These are phyloP conservation scores for Recurvomyces mirabilis DNA, from an alignment of 495 filamentous ascomycete genomes.

Conservation along the genomic window DNA sequence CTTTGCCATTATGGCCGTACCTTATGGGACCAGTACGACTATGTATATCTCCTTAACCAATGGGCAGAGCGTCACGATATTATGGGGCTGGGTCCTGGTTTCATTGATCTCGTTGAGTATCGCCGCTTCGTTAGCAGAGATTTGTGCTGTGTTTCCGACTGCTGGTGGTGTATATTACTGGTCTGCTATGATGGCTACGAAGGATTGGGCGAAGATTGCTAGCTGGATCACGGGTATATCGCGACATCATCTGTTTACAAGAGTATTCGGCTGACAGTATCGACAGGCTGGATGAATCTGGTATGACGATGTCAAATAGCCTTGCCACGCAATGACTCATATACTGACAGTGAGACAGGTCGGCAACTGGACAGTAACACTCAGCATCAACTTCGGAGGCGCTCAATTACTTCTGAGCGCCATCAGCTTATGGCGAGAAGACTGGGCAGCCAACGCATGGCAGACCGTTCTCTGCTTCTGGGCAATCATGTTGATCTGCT, in stretches of 20 bases:
- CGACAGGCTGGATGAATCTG: constrained; percentile 37
- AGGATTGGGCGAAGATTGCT: constrained; percentile 36
- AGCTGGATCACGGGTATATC: constrained; percentile 33
- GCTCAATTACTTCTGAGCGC: constrained; percentile 51
- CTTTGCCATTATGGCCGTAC: constrained; percentile 49
- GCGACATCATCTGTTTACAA: too few relatives aligned
- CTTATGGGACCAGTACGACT: constrained; percentile 60
- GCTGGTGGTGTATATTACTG: constrained; percentile 42
- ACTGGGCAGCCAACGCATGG: constrained; percentile 50
- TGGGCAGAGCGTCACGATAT: constrained; percentile 44
- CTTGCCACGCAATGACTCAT: too few relatives aligned
- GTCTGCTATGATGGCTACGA: constrained; percentile 40
- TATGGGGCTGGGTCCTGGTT: constrained; percentile 39
- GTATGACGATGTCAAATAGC: too few relatives aligned
- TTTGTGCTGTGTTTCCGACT: constrained; percentile 37
- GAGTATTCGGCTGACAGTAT: too few relatives aligned
- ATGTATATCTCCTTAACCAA: constrained; percentile 56
- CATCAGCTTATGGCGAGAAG: constrained; percentile 49
- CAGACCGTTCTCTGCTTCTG: constrained; percentile 57
- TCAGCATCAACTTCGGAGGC: constrained; percentile 41
- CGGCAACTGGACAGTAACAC: constrained; percentile 42
- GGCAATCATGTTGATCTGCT: constrained; percentile 49
- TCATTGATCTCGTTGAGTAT: constrained; percentile 34
- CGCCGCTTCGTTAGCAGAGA: constrained; percentile 37
- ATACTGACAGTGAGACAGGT: too few relatives aligned